Evolutionary conservation across 768 basidiomycete species (phyloP).

Genomic region (Boletales sp.): DNA sequence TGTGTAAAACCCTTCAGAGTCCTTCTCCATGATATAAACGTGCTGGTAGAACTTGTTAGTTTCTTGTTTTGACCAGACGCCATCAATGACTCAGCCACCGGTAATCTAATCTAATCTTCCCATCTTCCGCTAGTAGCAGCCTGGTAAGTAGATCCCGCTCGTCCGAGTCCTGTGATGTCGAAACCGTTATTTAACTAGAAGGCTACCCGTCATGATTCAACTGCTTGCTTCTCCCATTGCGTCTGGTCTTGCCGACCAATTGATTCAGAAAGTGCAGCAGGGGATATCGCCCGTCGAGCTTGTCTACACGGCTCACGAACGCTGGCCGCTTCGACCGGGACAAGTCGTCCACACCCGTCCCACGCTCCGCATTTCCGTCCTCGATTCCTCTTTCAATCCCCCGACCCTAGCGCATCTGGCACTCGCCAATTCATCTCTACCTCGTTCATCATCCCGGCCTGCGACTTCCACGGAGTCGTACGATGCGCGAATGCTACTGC

Average conservation of each 20-base stretch:
- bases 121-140: not conserved
- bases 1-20: slow-evolving; percentile 77
- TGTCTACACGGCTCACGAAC: slow-evolving; percentile 53
- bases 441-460: slow-evolving; percentile 10
- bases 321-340: slow-evolving; percentile 57
- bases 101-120: slow-evolving; percentile 16
- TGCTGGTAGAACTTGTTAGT: too few relatives aligned
- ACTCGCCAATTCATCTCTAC: slow-evolving; percentile 49
- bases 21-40: slow-evolving; percentile 54
- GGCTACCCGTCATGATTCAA: slow-evolving; percentile 4
- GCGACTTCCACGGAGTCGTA: slow-evolving; percentile 32
- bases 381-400: slow-evolving; percentile 93
- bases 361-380: slow-evolving; percentile 57
- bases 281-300: slow-evolving; percentile 53
- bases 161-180: too few relatives aligned
- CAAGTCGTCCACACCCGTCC: slow-evolving; percentile 4
- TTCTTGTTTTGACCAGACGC: too few relatives aligned
- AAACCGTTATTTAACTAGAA: not conserved
- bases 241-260: slow-evolving; percentile 16
- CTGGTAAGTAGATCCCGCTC: not conserved
- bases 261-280: slow-evolving; percentile 37
- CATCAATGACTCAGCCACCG: slow-evolving; percentile 21
- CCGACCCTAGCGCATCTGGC: slow-evolving; percentile 84
- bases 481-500: slow-evolving; percentile 72
- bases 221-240: slow-evolving; percentile 5